A percentile compares a stretch with the other conserved stretches of the same genome.
These are phyloP conservation scores for Eimeria acervulina DNA, from an alignment of 169 alveolate species.

Conservation along the genomic window DNA sequence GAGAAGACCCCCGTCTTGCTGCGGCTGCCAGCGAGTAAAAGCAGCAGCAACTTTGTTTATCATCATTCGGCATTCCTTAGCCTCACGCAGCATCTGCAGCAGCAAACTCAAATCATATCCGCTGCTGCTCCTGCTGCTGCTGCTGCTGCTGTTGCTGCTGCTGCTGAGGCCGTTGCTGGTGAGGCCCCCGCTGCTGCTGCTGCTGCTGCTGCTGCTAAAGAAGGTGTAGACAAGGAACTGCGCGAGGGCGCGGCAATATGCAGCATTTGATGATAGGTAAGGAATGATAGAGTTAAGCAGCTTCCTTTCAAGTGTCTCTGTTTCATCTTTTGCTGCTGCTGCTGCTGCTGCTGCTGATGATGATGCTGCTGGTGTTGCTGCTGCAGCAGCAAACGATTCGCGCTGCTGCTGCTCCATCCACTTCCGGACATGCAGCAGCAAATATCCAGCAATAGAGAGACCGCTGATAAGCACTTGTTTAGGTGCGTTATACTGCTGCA, in stretches of 20 bases:
- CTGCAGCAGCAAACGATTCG: no score
- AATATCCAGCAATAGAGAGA: constrained; percentile 38
- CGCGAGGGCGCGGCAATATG: constrained; percentile 68
- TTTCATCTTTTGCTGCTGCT: neutral
- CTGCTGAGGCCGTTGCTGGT: no score
- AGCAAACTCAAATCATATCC: neutral
- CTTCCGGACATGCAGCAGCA: neutral
- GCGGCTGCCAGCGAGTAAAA: neutral
- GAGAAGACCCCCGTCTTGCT: neutral
- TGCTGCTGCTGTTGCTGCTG: neutral
- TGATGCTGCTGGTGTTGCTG: no score
- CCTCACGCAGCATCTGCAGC: neutral
- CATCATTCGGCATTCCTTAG: constrained; percentile 28
- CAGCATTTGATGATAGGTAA: constrained; percentile 78
- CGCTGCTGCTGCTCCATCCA: neutral
- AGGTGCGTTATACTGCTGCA: constrained; percentile 1
- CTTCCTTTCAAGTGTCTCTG: neutral
- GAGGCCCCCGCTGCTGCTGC: no score
- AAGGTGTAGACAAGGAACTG: constrained; percentile 64
- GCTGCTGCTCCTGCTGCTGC: neutral
- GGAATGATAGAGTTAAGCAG: constrained; percentile 60
- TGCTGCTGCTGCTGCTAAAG: no score
- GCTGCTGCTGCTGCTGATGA: constrained; percentile 25
- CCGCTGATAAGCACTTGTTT: constrained; percentile 53
- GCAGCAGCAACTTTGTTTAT: neutral